Conservation (phyloP, 805 yeast species). For the Sugiyamaella mastotermitis region DNA sequence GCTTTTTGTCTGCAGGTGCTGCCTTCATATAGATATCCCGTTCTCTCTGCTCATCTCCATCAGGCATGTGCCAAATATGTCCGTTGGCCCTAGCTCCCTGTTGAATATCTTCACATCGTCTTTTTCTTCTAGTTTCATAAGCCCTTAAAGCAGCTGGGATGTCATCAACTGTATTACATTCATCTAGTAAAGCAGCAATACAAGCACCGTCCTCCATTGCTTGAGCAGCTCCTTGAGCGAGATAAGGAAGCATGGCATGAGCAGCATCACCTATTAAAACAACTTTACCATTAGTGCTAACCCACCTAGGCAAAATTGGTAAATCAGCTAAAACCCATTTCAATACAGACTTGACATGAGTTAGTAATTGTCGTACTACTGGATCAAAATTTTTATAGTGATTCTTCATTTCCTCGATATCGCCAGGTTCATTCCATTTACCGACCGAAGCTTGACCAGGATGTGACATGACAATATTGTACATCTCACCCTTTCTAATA, state of each 20-base stretch:
- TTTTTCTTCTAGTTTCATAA: slow-evolving; percentile 10
- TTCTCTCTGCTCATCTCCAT: slow-evolving; percentile 13
- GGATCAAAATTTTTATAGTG: slow-evolving; percentile 11
- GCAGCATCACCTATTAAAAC: slow-evolving; percentile 12
- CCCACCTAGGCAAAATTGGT: slow-evolving; percentile 9
- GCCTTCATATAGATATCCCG: slow-evolving; percentile 7
- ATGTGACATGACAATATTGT: slow-evolving; percentile 10
- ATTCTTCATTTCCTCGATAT: slow-evolving; percentile 9
- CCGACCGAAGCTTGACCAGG: slow-evolving; percentile 12
- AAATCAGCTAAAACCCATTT: slow-evolving; percentile 10
- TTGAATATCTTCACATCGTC: slow-evolving; percentile 5
- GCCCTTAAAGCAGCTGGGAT: slow-evolving; percentile 2
- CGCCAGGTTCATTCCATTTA: slow-evolving; percentile 10
- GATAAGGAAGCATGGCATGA: slow-evolving; percentile 8
- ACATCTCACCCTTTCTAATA: slow-evolving; percentile 10
- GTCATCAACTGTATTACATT: slow-evolving; percentile 3
- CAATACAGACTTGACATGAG: slow-evolving; percentile 6
- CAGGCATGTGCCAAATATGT: slow-evolving; percentile 10
- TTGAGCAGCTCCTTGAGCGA: slow-evolving; percentile 9
- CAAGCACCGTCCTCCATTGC: slow-evolving; percentile 12
- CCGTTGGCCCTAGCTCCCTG: slow-evolving; percentile 3
- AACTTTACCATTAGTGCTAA: slow-evolving; percentile 5
- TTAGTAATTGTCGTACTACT: slow-evolving; percentile 4
- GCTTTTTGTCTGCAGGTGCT: slow-evolving; percentile 8
- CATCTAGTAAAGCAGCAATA: slow-evolving; percentile 6